Evolutionary conservation across 1,139 yeast species (phyloP).

Genomic region (Blastobotrys aristatus): DNA sequence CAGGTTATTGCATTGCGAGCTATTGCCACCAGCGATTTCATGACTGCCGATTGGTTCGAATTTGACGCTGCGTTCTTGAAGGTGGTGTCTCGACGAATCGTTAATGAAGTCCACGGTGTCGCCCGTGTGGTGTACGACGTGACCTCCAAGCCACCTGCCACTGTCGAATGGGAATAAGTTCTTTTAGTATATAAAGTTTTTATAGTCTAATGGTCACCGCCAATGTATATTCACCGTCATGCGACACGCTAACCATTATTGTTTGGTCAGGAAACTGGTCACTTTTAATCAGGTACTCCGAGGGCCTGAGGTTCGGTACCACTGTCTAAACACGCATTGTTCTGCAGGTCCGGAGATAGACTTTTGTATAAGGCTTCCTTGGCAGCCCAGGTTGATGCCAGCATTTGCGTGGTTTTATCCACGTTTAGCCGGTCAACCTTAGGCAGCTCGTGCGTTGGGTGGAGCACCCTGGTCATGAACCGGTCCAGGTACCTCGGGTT

Average conservation of each 20-base stretch:
- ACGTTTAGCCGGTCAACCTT: slow-evolving; percentile 27
- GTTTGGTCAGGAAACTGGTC: slow-evolving; percentile 37
- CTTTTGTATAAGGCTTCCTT: slow-evolving; percentile 74
- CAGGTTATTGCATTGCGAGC: slow-evolving; percentile 99
- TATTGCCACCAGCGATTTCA: slow-evolving; percentile 93
- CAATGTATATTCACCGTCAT: slow-evolving; percentile 52
- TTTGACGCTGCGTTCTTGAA: slow-evolving; percentile 91
- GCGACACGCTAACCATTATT: slow-evolving; percentile 55
- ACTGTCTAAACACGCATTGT: slow-evolving; percentile 50
- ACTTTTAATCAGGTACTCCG: slow-evolving; percentile 6
- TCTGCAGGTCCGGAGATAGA: slow-evolving; percentile 47
- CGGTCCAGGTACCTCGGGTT: slow-evolving; percentile 34
- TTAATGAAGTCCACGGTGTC: slow-evolving; percentile 97
- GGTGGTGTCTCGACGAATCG: slow-evolving; percentile 91
- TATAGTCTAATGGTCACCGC: slow-evolving; percentile 31
- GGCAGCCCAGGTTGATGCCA: slow-evolving; percentile 68
- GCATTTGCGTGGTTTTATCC: slow-evolving; percentile 21
- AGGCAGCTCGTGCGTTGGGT: slow-evolving; percentile 45
- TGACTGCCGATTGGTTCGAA: slow-evolving; percentile 99
- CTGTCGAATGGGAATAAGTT: slow-evolving; percentile 95
- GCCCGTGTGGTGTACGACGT: slow-evolving; percentile 98
- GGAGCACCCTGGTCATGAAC: slow-evolving; percentile 47
- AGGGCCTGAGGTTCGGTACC: slow-evolving; percentile 45
- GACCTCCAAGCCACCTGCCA: slow-evolving; percentile 98
- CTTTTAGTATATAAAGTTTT: neutral